Conservation (phyloP, 345 rosid species). For the Citrus inodora region DNA sequence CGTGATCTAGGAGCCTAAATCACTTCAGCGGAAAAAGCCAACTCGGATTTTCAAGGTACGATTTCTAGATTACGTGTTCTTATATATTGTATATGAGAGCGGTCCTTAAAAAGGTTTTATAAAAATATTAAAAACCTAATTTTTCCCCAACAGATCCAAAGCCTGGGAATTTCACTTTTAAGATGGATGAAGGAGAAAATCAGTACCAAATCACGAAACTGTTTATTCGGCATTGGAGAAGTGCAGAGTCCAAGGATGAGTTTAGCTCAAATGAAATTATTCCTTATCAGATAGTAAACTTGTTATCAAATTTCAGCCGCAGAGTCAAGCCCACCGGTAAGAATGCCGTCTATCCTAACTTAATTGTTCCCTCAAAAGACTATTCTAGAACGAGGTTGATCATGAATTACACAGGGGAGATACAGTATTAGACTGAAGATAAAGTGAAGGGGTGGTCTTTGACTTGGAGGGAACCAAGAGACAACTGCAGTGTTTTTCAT, state of each 20-base stretch:
- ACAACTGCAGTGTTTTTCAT: conserved; percentile 25
- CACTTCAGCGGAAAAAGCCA: too few relatives aligned
- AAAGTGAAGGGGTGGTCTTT: conserved; percentile 19
- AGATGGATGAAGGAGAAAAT: neutral
- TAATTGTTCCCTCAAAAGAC: neutral
- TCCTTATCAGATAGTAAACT: accelerated
- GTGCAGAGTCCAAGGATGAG: neutral
- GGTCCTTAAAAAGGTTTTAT: too few relatives aligned
- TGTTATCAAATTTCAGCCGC: conserved; percentile 13
- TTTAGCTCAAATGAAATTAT: neutral
- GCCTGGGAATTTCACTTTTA: conserved; percentile 23
- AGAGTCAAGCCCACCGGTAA: too few relatives aligned
- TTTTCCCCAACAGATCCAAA: too few relatives aligned
- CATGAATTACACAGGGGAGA: conserved; percentile 32
- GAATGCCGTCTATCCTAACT: neutral
- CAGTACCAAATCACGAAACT: neutral
- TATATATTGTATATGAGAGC: too few relatives aligned
- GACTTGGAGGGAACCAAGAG: conserved; percentile 34
- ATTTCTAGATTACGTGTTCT: too few relatives aligned
- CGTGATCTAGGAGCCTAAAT: too few relatives aligned
- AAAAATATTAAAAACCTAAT: too few relatives aligned
- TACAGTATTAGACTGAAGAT: conserved; percentile 20
- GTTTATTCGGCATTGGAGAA: accelerated
- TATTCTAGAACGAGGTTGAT: conserved; percentile 22
- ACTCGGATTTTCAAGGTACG: too few relatives aligned